Evolutionary conservation across 352 stramenopile genomes (phyloP), one percentile per base, ranked within the genome.

Genomic region (Globisporangium polare): DNA sequence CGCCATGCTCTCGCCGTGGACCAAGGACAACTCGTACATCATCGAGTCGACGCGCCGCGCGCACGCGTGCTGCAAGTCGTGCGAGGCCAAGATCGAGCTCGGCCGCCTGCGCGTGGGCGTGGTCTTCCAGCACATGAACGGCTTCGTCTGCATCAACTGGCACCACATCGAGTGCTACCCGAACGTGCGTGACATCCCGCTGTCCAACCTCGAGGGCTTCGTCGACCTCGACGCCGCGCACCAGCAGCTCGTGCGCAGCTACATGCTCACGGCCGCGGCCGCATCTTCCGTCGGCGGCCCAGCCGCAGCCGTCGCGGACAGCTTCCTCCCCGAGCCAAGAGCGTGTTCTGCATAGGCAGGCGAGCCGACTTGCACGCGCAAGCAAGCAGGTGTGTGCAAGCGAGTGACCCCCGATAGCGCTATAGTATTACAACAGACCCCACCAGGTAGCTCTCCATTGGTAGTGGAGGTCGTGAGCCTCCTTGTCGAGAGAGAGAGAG

Each of bases 121-220:
- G 54, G 80, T 92, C 3, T 92, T 82, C 64, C 83, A 90, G 68
- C 83, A 92, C 66, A 79, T 79, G 66, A 90, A 89, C 59, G 83
- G 83, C 63, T 92, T 89, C 64, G 75, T 90, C 27, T 90, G 83
- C 71, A 90, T 92, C 65, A 90, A 92, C 67, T 92, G 83, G 83
- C 80, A 92, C 67, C 83, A 92, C 65, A 69, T 92, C 60, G 79
- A 90, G 68, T 92, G 83, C 71, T 92, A 89, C 65, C 74, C 77
- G 60, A 67, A 74, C 43, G 77, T 88, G 50, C 43, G 67, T 39
- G 63, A 74, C 52, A 88, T 92, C 42, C 77, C 78, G 39, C 64
- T 90, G n/a, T 43, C 69, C 29, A 83, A 77, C 54, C 72, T 92
- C 35, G 83, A 92, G 61, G 83, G 83, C 20, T 92, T 88, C 61